A percentile compares a stretch with the other conserved stretches of the same genome.
phyloP scores from a whole-genome alignment of 176 grass and related monocot genomes.

The Oryza coarctata region DNA sequence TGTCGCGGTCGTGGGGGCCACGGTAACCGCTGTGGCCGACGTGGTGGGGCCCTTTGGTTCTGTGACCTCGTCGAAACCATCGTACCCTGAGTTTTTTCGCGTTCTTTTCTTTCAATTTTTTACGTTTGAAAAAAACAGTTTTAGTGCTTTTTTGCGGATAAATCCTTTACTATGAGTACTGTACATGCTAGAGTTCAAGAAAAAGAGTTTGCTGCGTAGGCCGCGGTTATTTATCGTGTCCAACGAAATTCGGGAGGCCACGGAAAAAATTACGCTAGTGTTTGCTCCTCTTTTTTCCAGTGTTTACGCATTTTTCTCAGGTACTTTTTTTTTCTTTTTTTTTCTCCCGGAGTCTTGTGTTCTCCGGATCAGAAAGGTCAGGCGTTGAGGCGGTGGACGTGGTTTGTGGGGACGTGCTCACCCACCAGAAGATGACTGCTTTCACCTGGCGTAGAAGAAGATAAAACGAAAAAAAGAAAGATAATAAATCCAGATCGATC shows the following conservation, averaged over 20 bases:
- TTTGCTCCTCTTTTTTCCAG: too few species aligned
- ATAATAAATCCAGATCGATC: too few species aligned
- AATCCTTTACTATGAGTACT: too few species aligned
- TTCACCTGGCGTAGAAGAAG: too few species aligned
- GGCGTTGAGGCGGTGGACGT: neutral
- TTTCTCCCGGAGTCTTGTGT: too few species aligned
- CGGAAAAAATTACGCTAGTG: too few species aligned
- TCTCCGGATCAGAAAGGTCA: neutral
- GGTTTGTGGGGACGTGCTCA: neutral
- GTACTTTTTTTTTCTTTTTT: neutral
- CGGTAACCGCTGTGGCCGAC: constrained; percentile 10
- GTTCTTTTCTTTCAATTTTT: neutral
- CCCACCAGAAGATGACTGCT: neutral
- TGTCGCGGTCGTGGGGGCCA: neutral
- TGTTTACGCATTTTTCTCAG: neutral
- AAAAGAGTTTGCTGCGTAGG: too few species aligned
- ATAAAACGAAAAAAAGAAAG: neutral
- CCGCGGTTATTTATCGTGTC: neutral
- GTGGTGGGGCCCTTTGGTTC: neutral
- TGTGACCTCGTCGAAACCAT: neutral
- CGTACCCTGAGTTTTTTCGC: neutral
- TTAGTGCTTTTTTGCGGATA: neutral
- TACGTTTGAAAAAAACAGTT: too few species aligned
- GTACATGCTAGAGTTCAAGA: too few species aligned
- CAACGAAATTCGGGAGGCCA: neutral